phyloP scores from a whole-genome alignment of 345 rosid species.

The Citrus sp. region DNA sequence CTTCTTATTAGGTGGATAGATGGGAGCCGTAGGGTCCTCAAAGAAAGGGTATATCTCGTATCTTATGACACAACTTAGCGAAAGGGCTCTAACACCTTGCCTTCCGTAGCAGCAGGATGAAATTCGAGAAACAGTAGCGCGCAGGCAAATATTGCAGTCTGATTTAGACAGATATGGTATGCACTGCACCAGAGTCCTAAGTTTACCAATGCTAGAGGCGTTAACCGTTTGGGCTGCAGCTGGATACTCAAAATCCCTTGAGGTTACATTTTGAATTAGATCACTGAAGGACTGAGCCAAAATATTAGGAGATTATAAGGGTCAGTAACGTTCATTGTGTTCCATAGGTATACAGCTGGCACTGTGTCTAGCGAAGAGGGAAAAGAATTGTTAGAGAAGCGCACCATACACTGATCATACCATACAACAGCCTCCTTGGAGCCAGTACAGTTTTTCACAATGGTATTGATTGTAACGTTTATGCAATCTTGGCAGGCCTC shows the following conservation, averaged over 20 bases:
- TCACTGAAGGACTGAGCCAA: not conserved
- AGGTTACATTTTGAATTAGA: not conserved
- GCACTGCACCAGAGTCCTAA: not conserved
- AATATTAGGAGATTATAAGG: not conserved
- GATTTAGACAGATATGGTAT: not conserved
- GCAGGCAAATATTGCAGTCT: not conserved
- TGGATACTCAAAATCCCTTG: too few relatives aligned
- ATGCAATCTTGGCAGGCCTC: not conserved
- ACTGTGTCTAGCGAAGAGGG: not conserved
- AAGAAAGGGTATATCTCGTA: constrained; percentile 6
- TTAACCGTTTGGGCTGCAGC: not conserved
- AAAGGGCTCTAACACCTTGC: too few relatives aligned
- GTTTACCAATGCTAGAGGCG: not conserved
- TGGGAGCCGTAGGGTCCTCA: not conserved
- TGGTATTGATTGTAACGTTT: not conserved
- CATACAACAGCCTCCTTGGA: constrained; percentile 1
- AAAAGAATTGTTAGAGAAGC: constrained; percentile 24
- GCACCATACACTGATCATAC: constrained; percentile 13
- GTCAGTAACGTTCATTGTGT: not conserved
- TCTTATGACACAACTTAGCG: constrained; percentile 14
- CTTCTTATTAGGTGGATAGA: not conserved
- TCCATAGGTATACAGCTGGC: accelerated
- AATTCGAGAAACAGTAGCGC: accelerated
- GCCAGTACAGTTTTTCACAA: not conserved
- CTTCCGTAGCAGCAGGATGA: too few relatives aligned